Base-by-base conservation (phyloP, 2,329 filamentous ascomycete species). In the Phaeosphaeriaceae sp. region DNA sequence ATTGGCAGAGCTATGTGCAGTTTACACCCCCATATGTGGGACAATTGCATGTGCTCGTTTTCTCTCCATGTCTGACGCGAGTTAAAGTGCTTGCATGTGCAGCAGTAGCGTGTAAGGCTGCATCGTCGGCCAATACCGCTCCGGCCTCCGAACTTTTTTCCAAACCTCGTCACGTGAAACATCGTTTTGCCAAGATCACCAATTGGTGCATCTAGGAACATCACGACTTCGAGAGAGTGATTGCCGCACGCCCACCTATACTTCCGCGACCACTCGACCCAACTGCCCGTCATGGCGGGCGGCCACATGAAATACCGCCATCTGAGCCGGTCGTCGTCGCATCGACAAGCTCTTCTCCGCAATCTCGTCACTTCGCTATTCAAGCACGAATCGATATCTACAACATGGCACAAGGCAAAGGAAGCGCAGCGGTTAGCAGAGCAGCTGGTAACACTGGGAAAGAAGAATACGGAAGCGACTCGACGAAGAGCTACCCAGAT, bases 311-410 rank as follows among this genome's bases (percentile, higher is more conserved):
- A 93, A 83, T 97, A 94, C 82, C 90, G 95, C 69, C 92, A 96
- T 80, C 84, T 99, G 62, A 89, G 89, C 80, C 93, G 95, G 70
- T 86, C 88, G 68, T 97, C 93, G 52, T 84, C 94, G 55, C 95
- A 97, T 78, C 88, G 95, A 77, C 88, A 94, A 82, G 94, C 95
- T 54, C 88, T 99, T 69, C 89, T 99, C 68, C 93, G 95, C 74
- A 97, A 98, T 81, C 85, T 99, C 61, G 94, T 98, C 77, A 97
- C 94, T 68, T 95, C 94, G 55, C 91, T 99, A 67, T 91, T 99
- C 81, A 86, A 92, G 79, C 89, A 97, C 80, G 95, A 99, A 83
- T 89, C 92, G 64, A 97, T 99, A 82, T 89, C 90, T 65, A 99
- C 95, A 52, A 97, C 95, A 81, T 97, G 91, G 86, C 89, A 91